Base-by-base conservation (phyloP, 331 rosid species). In the Malus hybrid region DNA sequence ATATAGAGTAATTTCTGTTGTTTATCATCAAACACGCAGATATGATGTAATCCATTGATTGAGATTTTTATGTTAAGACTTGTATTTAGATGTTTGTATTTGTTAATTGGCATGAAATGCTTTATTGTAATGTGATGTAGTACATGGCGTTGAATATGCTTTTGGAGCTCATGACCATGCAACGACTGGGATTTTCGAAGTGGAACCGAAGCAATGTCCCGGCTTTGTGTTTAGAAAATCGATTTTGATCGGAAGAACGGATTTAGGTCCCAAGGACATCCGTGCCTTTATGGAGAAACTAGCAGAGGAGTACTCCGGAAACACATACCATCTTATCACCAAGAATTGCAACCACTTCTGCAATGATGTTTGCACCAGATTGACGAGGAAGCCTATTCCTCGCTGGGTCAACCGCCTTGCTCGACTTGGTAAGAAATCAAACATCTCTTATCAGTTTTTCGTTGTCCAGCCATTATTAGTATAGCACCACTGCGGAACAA, bases 341-440 rank as follows among this genome's bases (percentile, higher is more conserved):
- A 94, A 88, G 81, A 94, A 94, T 77, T 94, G 99, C 82, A 94
- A 94, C 85, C 99, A 94, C 79, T 94, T 94, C 57, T 94, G 99
- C 44, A 72, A 87, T 20, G 96, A 94, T 82, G 96, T 85, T 70
- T 94, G 90, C 66, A 33, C 85, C 79, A 88, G 71, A 68, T 82
- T 94, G 76, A 86, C 93, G 0, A 87, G 91, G 70, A 90, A 82
- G 64, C 87, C 93, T 8, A 91, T 94, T 76, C 99, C 99, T 48
- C 82, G 93, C 5, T 94, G 99, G 99, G 93, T 94, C 1, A 94
- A 94, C 79, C 91, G 99, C 22, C 99, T 94, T 36, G 99, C 99
- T 68, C 86, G 97, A 56, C 95, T 94, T 6, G 99, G 99, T 93
- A 79, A 86, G 76, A 20, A 34, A 32, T 72, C n/a, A 4, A 34